Evolutionary conservation across 2,329 filamentous ascomycete species (phyloP), one percentile per base, ranked within the genome.

Genomic region (Berkeleyomyces rouxiae): DNA sequence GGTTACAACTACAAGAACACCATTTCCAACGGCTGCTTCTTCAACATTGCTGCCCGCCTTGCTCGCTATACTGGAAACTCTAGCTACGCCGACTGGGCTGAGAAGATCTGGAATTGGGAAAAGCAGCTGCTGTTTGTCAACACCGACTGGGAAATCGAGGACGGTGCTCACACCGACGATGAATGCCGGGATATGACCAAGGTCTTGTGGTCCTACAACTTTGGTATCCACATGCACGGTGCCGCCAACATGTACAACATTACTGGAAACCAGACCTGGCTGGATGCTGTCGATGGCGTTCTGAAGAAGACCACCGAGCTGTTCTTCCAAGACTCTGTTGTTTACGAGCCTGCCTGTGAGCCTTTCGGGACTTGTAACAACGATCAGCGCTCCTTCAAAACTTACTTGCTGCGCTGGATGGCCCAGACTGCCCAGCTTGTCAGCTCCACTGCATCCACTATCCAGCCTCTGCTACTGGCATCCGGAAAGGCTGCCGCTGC

Each of bases 71-170:
- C 90, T 0, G 82, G 83, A 58, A 93, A 95, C 72, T 70, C 80
- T 62, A 93, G 87, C 0, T 95, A 95, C 70, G 78, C 81, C 7
- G 79, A 88, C 10, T 90, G 86, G 87, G 89, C 88, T 0, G 78
- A 82, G 64, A 84, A 77, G 68, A 76, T 85, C 7, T 96, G 84
- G 70, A 78, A 84, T 58, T 89, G 86, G 86, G 77, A 83, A 67
- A 69, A 71, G 7, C 68, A 70, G 0, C 74, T 79, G 7, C 78
- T 79, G 0, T 76, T 89, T 61, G 84, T 88, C 67, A 78, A 76
- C 51, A 66, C 69, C 5, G 72, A 79, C 10, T 83, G 75, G 69
- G 74, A 77, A 60, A 74, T 88, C n/a, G 80, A 74, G 67, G 85
- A 79, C 63, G 75, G 77, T 63, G 70, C 72, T 13, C 70, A 70